These are phyloP conservation scores for Parascedosporium putredinis DNA, from an alignment of 2,329 filamentous ascomycete genomes.

Conservation along the genomic window DNA sequence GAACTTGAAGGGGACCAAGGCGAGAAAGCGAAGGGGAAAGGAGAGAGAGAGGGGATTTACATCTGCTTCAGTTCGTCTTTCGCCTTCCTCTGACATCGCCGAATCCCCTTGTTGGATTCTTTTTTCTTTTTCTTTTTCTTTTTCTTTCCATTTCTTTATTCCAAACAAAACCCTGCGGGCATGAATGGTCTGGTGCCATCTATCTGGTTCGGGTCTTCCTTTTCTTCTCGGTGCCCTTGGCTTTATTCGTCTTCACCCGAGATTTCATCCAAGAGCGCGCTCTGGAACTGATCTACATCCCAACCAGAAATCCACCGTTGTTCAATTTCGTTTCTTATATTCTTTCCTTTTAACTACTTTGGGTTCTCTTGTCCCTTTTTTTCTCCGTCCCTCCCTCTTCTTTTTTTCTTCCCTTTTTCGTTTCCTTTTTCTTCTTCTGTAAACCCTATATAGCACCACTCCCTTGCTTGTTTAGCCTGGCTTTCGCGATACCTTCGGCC, in stretches of 20 bases:
- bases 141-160: neutral
- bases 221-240: no score
- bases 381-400: neutral
- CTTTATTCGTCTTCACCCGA: neutral
- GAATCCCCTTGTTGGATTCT: no score
- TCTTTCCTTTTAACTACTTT: neutral
- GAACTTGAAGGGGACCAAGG: no score
- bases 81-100: constrained; percentile 8
- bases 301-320: neutral
- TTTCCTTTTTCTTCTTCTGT: neutral
- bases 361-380: neutral
- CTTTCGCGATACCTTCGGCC: neutral
- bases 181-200: neutral
- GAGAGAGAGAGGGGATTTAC: no score
- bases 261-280: neutral
- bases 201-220: constrained; percentile 8
- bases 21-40: neutral
- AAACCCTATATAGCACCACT: neutral
- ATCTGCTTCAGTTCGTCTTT: constrained; percentile 4
- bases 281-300: neutral
- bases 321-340: neutral
- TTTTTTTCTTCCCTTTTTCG: neutral
- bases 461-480: no score
- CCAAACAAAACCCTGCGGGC: no score
- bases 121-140: neutral